Conservation (phyloP, 768 basidiomycete genomes). For the Lentinula boryana region DNA sequence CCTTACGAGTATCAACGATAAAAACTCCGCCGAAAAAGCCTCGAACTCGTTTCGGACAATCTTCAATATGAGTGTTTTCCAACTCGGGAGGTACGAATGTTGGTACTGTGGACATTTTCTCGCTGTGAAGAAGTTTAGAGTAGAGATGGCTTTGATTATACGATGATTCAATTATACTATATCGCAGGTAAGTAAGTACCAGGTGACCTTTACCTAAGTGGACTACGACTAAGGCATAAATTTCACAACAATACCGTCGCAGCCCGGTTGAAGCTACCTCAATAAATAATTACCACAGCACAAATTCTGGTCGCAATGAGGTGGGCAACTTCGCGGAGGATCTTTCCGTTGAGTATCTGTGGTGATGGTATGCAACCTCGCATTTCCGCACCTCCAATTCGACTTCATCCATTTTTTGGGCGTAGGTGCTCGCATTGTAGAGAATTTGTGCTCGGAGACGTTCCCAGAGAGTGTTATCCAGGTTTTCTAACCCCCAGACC, state of each 20-base stretch:
- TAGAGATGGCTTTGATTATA: not conserved
- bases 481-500: not conserved
- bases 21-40: constrained; percentile 45
- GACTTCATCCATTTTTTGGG: not conserved
- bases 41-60: constrained; percentile 43
- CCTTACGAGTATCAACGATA: constrained; percentile 48
- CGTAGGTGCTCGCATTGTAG: not conserved
- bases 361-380: not conserved
- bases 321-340: not conserved
- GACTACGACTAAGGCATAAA: not conserved
- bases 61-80: constrained; percentile 41
- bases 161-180: not conserved
- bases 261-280: not conserved
- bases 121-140: not conserved
- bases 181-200: not conserved
- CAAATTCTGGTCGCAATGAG: not conserved
- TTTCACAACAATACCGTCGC: not conserved
- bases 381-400: not conserved
- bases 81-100: constrained; percentile 21
- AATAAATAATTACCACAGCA: not conserved
- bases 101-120: not conserved
- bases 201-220: not conserved
- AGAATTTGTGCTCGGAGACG: not conserved
- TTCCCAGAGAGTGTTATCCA: not conserved
- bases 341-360: not conserved